Evolutionary conservation across 192 early-diverging fungal species (phyloP).

Genomic region (Allomyces javanicus): DNA sequence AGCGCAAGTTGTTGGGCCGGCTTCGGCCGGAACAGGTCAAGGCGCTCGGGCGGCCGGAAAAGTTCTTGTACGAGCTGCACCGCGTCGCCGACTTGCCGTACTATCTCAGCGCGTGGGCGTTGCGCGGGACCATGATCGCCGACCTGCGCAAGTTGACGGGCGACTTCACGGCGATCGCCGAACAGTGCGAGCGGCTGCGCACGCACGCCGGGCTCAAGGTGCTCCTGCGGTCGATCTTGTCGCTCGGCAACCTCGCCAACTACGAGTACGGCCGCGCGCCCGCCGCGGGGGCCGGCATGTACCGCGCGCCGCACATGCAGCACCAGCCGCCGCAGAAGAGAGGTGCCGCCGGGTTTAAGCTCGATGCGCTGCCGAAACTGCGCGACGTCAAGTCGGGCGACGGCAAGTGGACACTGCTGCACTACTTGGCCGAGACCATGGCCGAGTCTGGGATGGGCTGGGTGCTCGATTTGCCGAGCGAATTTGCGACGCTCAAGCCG

Average conservation of each 20-base stretch:
- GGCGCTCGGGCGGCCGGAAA: slow-evolving; percentile 28
- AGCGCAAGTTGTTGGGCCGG: background rate
- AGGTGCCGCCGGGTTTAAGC: slow-evolving; percentile 29
- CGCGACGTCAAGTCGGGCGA: slow-evolving; percentile 35
- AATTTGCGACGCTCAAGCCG: slow-evolving; percentile 15
- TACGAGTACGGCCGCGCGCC: slow-evolving; percentile 17
- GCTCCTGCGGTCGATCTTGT: slow-evolving; percentile 19
- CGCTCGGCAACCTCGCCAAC: slow-evolving; percentile 31
- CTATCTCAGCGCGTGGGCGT: slow-evolving; percentile 16
- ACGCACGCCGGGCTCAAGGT: slow-evolving; percentile 20
- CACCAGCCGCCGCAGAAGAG: too few relatives aligned
- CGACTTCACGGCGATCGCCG: slow-evolving; percentile 11
- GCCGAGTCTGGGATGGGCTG: slow-evolving; percentile 4
- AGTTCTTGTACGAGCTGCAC: slow-evolving; percentile 26
- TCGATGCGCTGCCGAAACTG: slow-evolving; percentile 28
- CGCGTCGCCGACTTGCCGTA: slow-evolving; percentile 14
- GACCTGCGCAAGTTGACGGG: slow-evolving; percentile 15
- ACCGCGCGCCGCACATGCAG: slow-evolving; percentile 25
- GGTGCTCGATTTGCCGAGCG: slow-evolving; percentile 17
- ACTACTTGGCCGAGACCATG: slow-evolving; percentile 24
- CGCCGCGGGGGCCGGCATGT: slow-evolving; percentile 7
- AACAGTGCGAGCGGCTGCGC: slow-evolving; percentile 14
- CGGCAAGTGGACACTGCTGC: slow-evolving; percentile 33
- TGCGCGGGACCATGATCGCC: slow-evolving; percentile 8
- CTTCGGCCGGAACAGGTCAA: background rate